Evolutionary conservation across 768 basidiomycete species (phyloP).

Genomic region (Pisolithus marmoratus): DNA sequence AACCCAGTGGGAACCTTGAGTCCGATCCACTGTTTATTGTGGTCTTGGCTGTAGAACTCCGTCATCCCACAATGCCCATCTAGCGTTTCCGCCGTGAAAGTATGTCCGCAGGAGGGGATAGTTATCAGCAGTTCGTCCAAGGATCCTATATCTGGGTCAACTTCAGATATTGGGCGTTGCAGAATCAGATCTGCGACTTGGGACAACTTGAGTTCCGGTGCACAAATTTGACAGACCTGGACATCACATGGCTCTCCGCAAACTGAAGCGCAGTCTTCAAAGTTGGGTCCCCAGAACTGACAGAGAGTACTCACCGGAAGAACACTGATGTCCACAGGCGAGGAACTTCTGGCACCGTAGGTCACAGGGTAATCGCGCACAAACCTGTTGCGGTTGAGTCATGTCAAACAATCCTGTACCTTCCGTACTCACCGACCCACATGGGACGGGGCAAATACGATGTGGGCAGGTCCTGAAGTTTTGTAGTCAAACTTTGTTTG

Average conservation of each 20-base stretch:
- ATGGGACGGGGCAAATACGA: slow-evolving; percentile 51
- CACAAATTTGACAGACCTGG: slow-evolving; percentile 53
- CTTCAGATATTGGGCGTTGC: slow-evolving; percentile 43
- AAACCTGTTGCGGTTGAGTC: slow-evolving; percentile 38
- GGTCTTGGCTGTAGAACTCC: slow-evolving; percentile 40
- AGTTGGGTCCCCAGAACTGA: neutral
- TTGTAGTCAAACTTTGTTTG: neutral
- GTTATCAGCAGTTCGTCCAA: slow-evolving; percentile 55
- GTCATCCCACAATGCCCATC: slow-evolving; percentile 52
- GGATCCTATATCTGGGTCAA: slow-evolving; percentile 33
- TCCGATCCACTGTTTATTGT: slow-evolving; percentile 38
- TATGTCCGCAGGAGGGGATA: slow-evolving; percentile 53
- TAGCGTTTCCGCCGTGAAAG: slow-evolving; percentile 67
- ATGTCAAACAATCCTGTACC: neutral
- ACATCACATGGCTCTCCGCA: slow-evolving; percentile 59
- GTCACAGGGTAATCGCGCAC: slow-evolving; percentile 62
- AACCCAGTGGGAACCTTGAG: slow-evolving; percentile 37
- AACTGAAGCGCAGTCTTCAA: slow-evolving; percentile 33
- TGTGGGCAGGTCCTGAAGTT: slow-evolving; percentile 54
- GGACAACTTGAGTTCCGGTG: slow-evolving; percentile 29
- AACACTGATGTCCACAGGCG: slow-evolving; percentile 58
- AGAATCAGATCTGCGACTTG: slow-evolving; percentile 60
- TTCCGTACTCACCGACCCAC: slow-evolving; percentile 52
- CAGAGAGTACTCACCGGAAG: slow-evolving; percentile 44
- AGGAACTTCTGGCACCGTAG: slow-evolving; percentile 43